Evolutionary conservation across 305 asterid genomes (phyloP), one percentile per base, ranked within the genome.

Genomic region (Solanum hybrid): DNA sequence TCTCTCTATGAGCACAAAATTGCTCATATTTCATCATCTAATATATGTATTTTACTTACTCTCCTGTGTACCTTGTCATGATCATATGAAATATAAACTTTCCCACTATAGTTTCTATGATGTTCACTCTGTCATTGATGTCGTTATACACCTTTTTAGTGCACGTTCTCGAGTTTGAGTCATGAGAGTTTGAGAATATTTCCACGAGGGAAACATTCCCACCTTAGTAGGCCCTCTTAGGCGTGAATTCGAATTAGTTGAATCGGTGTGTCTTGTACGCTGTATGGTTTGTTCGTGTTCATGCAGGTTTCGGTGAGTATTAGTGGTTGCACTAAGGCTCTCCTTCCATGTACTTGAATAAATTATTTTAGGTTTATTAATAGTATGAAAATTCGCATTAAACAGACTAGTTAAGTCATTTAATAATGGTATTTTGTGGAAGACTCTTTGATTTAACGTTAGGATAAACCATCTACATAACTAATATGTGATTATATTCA

Each of bases 21-120:
- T 20, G 88, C 88, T 85, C 88, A 56, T 85, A 60, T 31, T 85
- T 85, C 87, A 1, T 85, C 73, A 85, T 85, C 88, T 85, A 5
- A 9, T 84, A 42, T 82, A n/a, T 60, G 46, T 56, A 56, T 6
- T 51, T 71, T 32, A 56, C 32, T 60, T 22, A 0, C 51, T 56
- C 88, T 56, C 32, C 32, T 85, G 88, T 85, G 88, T 56, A 85
- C 31, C 77, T 22, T 32, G 36, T 14, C 86, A 24, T 32, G 76
- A 56, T 85, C n/a, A 31, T 56, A 56, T 84, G 42, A 51, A 51
- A 84, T 84, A 84, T 51, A 31, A 29, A 51, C 76, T 31, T 51
- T 6, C 38, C 26, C 40, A 27, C 64, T 29, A 51, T 51, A 22
- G 82, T 77, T 64, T 76, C 51, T 22, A 36, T 78, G 20, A 35